These are phyloP conservation scores for Tolypocladium sp. DNA, from an alignment of 2,329 filamentous ascomycete genomes.

Conservation along the genomic window DNA sequence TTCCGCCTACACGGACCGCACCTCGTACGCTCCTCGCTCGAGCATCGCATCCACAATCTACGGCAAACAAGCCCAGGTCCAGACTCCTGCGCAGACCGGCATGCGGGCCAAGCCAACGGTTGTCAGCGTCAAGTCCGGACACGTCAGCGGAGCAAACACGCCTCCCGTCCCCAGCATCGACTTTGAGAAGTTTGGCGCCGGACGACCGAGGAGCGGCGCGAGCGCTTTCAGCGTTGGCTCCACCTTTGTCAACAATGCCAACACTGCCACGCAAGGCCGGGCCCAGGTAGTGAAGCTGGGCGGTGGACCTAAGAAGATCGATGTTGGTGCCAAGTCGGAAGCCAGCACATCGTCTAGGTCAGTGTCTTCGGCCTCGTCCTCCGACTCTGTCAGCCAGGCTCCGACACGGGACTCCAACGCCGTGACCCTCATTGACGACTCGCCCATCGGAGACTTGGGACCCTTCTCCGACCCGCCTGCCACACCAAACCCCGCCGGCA, in stretches of 20 bases:
- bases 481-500: conserved; percentile 22
- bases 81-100: conserved; percentile 77
- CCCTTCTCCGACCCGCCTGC: conserved; percentile 50
- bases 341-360: conserved; percentile 16
- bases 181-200: conserved; percentile 44
- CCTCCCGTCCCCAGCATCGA: conserved; percentile 70
- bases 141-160: conserved; percentile 41
- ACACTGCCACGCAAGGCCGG: conserved; percentile 46
- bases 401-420: conserved; percentile 30
- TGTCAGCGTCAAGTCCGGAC: conserved; percentile 77
- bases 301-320: conserved; percentile 37
- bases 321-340: conserved; percentile 27
- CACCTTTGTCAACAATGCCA: conserved; percentile 58
- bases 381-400: conserved; percentile 9
- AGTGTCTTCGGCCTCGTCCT: conserved; percentile 4
- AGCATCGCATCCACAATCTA: conserved; percentile 93
- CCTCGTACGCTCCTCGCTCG: conserved; percentile 53
- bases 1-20: conserved; percentile 53
- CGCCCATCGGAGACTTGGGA: conserved; percentile 41
- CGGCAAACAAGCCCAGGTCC: conserved; percentile 76
- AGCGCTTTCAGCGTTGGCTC: conserved; percentile 59
- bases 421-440: conserved; percentile 40
- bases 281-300: conserved; percentile 53
- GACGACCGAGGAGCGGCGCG: conserved; percentile 42
- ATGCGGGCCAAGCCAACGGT: conserved; percentile 84